Evolutionary conservation across 441 rosid species (phyloP), one percentile per base, ranked within the genome.

Genomic region (Populus hybrid): DNA sequence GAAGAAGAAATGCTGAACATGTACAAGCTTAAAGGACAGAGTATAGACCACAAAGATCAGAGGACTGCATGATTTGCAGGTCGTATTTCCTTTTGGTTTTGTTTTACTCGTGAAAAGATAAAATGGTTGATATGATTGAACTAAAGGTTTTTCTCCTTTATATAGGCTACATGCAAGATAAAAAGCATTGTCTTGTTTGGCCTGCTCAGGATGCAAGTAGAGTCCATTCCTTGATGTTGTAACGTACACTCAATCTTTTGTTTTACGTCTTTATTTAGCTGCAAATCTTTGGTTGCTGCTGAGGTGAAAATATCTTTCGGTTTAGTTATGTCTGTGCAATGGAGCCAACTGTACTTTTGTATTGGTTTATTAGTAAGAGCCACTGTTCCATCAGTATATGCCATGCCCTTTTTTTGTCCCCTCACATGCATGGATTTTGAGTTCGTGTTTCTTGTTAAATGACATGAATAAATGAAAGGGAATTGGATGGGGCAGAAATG

Each of bases 1-100:
- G 97, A 96, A 86, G 95, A 92, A 76, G 99, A 96, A 84, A 93
- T 96, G 94, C 76, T 96, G 72, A 91, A 88, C 69, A 83, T 90
- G 79, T 96, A 90, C 91, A 88, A 81, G 71, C 80, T 83, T 73
- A 21, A 72, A 77, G 75, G 66, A n/a, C 76, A 74, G 65, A 70
- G 32, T 34, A 68, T 36, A 57, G 72, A 42, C 10, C 30, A 69
- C 16, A 70, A 65, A 18, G 76, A 53, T 71, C 36, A 36, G 0
- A 72, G 38, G 40, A 75, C 57, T 53, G 80, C 64, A 2, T 82
- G 61, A 75, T 57, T 71, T 73, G n/a, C 61, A 53, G 61, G 8
- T 53, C 61, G 8, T 53, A 53, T 53, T 53, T 53, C 61, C 61
- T 53, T 16, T 16, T 53, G 35, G 20, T 71, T 74, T 36, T 35